phyloP scores from a whole-genome alignment of 2,329 filamentous ascomycete genomes.

The Trichoderma afroharzianum region DNA sequence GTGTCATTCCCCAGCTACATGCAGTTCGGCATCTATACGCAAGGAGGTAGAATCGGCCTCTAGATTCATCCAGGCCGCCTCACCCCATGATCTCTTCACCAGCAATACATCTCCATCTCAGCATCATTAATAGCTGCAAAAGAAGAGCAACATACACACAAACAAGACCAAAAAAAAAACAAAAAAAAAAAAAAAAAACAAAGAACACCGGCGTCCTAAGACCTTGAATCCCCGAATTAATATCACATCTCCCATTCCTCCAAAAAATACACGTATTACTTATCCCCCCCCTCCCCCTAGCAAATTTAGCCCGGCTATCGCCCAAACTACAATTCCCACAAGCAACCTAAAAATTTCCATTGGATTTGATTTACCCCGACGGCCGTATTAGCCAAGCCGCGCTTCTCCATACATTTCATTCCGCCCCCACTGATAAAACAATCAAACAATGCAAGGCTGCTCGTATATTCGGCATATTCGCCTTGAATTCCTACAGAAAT shows the following conservation, averaged over 20 bases:
- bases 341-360: not conserved
- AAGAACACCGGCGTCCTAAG: not conserved
- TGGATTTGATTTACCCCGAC: conserved; percentile 5
- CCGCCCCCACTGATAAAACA: not conserved
- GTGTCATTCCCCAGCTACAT: not conserved
- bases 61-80: not conserved
- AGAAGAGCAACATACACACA: not conserved
- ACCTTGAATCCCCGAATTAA: not conserved
- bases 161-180: not conserved
- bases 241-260: not conserved
- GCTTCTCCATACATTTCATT: not conserved
- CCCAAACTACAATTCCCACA: not conserved
- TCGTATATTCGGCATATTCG: not conserved
- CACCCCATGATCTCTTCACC: not conserved
- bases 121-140: not conserved
- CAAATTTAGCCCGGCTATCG: not conserved
- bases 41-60: not conserved
- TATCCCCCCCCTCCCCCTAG: not conserved
- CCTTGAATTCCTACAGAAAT: not conserved
- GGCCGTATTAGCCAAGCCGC: conserved; percentile 5
- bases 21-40: not conserved
- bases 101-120: not conserved
- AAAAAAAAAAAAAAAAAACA: not conserved
- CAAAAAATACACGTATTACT: not conserved
- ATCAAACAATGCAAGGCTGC: not conserved